A percentile compares a stretch with the other conserved stretches of the same genome.
Evolutionary conservation across 495 filamentous ascomycete genomes (phyloP).

Genomic region (Penicillium bialowiezense): DNA sequence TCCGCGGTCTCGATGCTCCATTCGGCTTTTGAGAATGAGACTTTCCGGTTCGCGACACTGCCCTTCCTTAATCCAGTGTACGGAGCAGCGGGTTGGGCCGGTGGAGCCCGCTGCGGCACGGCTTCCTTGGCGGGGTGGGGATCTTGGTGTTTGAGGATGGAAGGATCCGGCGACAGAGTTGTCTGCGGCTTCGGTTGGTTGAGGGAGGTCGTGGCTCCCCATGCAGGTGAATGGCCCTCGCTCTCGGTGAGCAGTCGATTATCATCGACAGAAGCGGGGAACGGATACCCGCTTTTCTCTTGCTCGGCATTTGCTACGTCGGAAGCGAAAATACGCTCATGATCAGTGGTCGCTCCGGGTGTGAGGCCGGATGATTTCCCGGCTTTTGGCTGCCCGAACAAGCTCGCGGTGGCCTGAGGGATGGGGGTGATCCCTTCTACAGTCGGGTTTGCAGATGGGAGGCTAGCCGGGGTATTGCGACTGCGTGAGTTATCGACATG

Average conservation of each 20-base stretch:
- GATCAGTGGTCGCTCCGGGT: conserved; percentile 60
- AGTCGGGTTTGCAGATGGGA: conserved; percentile 35
- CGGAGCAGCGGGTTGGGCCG: conserved; percentile 10
- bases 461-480: conserved; percentile 20
- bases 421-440: conserved; percentile 30
- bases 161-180: conserved; percentile 64
- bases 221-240: conserved; percentile 50
- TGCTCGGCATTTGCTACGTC: conserved; percentile 31
- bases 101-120: conserved; percentile 20
- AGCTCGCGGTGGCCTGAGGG: conserved; percentile 34
- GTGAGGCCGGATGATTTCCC: conserved; percentile 32
- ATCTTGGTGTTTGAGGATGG: conserved; percentile 65
- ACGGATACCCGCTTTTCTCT: conserved; percentile 32
- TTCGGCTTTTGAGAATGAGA: conserved; percentile 59
- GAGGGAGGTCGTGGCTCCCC: conserved; percentile 61
- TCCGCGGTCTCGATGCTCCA: conserved; percentile 85
- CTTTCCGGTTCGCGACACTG: conserved; percentile 44
- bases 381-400: conserved; percentile 42
- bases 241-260: conserved; percentile 36
- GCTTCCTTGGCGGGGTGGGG: conserved; percentile 33
- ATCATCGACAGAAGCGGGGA: conserved; percentile 19
- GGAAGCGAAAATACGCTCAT: conserved; percentile 58
- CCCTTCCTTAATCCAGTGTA: conserved; percentile 11
- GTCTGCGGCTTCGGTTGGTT: conserved; percentile 74
- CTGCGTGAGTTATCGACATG: conserved; percentile 31